Conservation (phyloP, 371 early-diverging fungal genomes). For the Rhizopus microsporus region DNA sequence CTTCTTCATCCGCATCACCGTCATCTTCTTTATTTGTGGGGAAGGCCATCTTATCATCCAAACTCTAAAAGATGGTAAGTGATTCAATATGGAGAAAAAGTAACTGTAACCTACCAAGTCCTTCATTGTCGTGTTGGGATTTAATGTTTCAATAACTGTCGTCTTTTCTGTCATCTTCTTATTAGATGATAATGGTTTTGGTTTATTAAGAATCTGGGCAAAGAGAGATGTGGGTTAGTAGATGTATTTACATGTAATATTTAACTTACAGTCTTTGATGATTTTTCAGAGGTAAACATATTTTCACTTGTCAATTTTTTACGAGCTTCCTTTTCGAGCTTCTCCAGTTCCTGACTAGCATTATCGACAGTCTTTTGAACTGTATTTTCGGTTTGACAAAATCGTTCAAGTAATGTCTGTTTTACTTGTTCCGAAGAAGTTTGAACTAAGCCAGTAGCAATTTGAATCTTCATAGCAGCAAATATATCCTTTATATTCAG, state of each 20-base stretch:
- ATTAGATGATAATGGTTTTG: slow-evolving; percentile 26
- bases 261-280: slow-evolving; percentile 66
- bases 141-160: slow-evolving; percentile 72
- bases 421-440: slow-evolving; percentile 30
- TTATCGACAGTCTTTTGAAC: slow-evolving; percentile 36
- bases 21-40: slow-evolving; percentile 36
- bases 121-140: slow-evolving; percentile 60
- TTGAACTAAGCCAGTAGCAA: slow-evolving; percentile 25
- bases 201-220: slow-evolving; percentile 53
- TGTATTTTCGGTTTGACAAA: slow-evolving; percentile 17
- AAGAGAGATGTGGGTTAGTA: neutral
- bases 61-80: neutral
- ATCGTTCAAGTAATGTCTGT: slow-evolving; percentile 21
- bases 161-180: slow-evolving; percentile 41
- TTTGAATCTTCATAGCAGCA: slow-evolving; percentile 25
- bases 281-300: slow-evolving; percentile 67
- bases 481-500: slow-evolving; percentile 23
- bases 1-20: slow-evolving; percentile 58
- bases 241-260: neutral
- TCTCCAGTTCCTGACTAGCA: slow-evolving; percentile 52
- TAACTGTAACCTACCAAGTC: slow-evolving; percentile 36
- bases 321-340: slow-evolving; percentile 63
- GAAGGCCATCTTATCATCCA: slow-evolving; percentile 11
- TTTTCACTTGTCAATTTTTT: slow-evolving; percentile 82
- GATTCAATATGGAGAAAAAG: neutral